A percentile compares a stretch with the other conserved stretches of the same genome.
Evolutionary conservation across 2,329 filamentous ascomycete genomes (phyloP).

Genomic region (Alternaria triticimaculans): DNA sequence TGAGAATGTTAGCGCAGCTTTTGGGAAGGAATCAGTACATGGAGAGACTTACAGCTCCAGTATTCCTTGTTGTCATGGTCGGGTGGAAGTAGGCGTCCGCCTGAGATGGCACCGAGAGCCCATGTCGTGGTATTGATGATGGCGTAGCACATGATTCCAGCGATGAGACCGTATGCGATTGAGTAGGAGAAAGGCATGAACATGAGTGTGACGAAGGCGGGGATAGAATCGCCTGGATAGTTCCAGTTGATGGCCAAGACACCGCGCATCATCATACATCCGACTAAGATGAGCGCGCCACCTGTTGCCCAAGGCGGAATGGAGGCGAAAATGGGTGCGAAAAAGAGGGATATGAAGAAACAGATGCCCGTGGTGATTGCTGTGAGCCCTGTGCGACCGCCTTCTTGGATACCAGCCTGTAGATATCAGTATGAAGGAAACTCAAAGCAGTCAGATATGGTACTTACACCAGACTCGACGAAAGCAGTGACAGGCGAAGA

Average conservation of each 20-base stretch:
- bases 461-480: constrained; percentile 74
- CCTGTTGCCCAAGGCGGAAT: constrained; percentile 91
- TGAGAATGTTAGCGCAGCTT: not conserved
- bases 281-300: constrained; percentile 84
- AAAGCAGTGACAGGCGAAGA: constrained; percentile 84
- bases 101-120: constrained; percentile 24
- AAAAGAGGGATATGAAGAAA: constrained; percentile 82
- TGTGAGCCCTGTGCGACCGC: constrained; percentile 81
- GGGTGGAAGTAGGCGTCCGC: constrained; percentile 28
- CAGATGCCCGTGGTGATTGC: constrained; percentile 78
- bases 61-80: constrained; percentile 40
- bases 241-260: constrained; percentile 87
- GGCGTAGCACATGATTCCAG: constrained; percentile 77
- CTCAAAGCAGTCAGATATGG: not conserved
- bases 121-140: constrained; percentile 74
- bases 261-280: constrained; percentile 81
- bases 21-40: not conserved
- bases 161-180: constrained; percentile 86
- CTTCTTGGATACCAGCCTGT: constrained; percentile 77
- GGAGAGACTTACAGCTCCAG: constrained; percentile 33
- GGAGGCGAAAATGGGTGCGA: constrained; percentile 87
- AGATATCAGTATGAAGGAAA: not conserved
- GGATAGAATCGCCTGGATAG: constrained; percentile 79
- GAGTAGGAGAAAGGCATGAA: constrained; percentile 91
- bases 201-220: constrained; percentile 81